Evolutionary conservation across 148 eudicot species (phyloP).

Genomic region (Rhododendron williamsianum): DNA sequence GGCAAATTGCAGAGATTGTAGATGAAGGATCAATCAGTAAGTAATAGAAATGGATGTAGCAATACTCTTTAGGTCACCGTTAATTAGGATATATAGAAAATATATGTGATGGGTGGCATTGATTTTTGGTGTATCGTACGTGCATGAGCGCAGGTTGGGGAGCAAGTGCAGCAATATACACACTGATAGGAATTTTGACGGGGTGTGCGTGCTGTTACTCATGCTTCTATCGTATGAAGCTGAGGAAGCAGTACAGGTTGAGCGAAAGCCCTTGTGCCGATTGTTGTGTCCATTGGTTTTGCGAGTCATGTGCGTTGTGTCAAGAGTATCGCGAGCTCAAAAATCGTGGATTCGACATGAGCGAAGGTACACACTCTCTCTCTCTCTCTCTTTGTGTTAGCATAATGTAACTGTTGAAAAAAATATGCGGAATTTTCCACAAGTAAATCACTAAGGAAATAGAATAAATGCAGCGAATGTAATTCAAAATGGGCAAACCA

Average conservation of each 20-base stretch:
- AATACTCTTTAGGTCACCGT: neutral
- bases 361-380: slow-evolving; percentile 8
- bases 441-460: too few relatives aligned
- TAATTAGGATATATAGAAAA: too few relatives aligned
- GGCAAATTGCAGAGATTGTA: slow-evolving; percentile 38
- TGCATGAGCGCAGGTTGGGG: slow-evolving; percentile 12
- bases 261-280: slow-evolving; percentile 29
- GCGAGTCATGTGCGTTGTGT: slow-evolving; percentile 39
- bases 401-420: too few relatives aligned
- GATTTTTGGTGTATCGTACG: neutral
- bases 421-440: too few relatives aligned
- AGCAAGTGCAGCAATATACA: slow-evolving; percentile 7
- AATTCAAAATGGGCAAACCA: too few relatives aligned
- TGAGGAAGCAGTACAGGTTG: slow-evolving; percentile 35
- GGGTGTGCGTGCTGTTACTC: slow-evolving; percentile 14
- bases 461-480: too few relatives aligned
- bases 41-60: neutral
- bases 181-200: slow-evolving; percentile 1
- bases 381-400: neutral
- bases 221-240: slow-evolving; percentile 27
- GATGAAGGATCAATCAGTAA: slow-evolving; percentile 33
- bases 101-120: neutral
- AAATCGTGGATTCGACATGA: slow-evolving; percentile 30
- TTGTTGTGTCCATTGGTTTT: slow-evolving; percentile 35
- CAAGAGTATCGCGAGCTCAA: slow-evolving; percentile 48